Base-by-base conservation (phyloP, 805 yeast genomes). In the Candida ulmi region DNA sequence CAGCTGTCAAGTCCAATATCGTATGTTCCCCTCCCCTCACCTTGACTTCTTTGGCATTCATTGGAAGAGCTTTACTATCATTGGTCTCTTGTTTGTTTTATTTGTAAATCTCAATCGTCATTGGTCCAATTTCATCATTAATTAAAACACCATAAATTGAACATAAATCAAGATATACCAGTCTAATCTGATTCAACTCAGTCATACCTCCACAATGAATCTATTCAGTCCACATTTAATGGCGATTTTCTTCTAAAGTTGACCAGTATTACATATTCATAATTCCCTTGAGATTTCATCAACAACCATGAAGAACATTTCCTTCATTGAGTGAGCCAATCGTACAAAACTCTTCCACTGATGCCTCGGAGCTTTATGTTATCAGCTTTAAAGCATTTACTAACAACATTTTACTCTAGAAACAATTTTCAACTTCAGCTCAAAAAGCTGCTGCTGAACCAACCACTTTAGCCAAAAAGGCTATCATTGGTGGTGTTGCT, bases 401-500 rank as follows among this genome's bases (percentile, higher is more conserved):
- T 47, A 48, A 43, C 51, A 30, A 28, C 8, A 12, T 11, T n/a
- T 9, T 13, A 16, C 19, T 15, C 25, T n/a, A 53, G 60, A 55
- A 55, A 52, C 48, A 53, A 44, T 55, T 60, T 43, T 58, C 64
- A 37, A 57, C 64, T 36, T 57, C 63, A 44, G 61, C 68, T 26
- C 59, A 55, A 46, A 61, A 59, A 43, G 66, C 66, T 35, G 61
- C 60, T 40, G 58, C 45, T 45, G 57, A 50, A 46, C 62, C 58
- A 54, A 49, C 56, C 45, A 40, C 51, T 37, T 28, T 55, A 44
- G 54, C 58, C 35, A 76, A 72, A 57, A 80, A 71, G 58, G 58
- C 71, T 55, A 66, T 80, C 54, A 71, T 75, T 51, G 81, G 82
- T 55, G 66, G 71, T 50, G 82, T 80, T 52, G 87, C 85, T 44